A percentile compares a stretch with the other conserved stretches of the same genome.
These are phyloP conservation scores for Sedum album DNA, from an alignment of 164 flowering plant genomes.

Conservation along the genomic window DNA sequence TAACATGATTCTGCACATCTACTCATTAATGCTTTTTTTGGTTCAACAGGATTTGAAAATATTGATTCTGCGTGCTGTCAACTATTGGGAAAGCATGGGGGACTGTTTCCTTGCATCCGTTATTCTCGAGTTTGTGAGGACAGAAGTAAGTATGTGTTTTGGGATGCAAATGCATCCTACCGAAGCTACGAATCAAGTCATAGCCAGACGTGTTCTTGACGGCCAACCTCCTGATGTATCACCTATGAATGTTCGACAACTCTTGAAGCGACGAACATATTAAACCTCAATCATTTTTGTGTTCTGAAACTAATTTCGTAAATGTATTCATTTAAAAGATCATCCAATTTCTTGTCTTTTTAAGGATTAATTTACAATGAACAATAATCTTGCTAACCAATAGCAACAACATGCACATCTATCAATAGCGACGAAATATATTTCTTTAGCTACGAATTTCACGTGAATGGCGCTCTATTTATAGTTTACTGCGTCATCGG, in stretches of 20 bases:
- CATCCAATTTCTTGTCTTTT: too few relatives aligned
- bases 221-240: background rate
- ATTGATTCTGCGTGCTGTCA: background rate
- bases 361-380: too few relatives aligned
- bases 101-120: background rate
- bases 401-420: too few relatives aligned
- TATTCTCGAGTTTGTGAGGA: constrained; percentile 10
- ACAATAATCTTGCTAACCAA: too few relatives aligned
- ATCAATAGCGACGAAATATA: too few relatives aligned
- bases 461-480: too few relatives aligned
- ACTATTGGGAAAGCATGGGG: background rate
- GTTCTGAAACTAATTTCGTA: too few relatives aligned
- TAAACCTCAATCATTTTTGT: constrained; percentile 17
- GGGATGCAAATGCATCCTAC: constrained; percentile 42
- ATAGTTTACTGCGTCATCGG: too few relatives aligned
- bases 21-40: background rate
- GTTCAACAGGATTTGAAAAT: background rate
- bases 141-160: constrained; percentile 54
- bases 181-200: background rate
- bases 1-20: too few relatives aligned
- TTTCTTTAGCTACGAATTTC: too few relatives aligned
- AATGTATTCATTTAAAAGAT: too few relatives aligned
- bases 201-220: background rate
- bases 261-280: constrained; percentile 38
- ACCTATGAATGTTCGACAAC: background rate